Conservation (phyloP, 2,329 filamentous ascomycete genomes). For the Diaporthe sp. region DNA sequence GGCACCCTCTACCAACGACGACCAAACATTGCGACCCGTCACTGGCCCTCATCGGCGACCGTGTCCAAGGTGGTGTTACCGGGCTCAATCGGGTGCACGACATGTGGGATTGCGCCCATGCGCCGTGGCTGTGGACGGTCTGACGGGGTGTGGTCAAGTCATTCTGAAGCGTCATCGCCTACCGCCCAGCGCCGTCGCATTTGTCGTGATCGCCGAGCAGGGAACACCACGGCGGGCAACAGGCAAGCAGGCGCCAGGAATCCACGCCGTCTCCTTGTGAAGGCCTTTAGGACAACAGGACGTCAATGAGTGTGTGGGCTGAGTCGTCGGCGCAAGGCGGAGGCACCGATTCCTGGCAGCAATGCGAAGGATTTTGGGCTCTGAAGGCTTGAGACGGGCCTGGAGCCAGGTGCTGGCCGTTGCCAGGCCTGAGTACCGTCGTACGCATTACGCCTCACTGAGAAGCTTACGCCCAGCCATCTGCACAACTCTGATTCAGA, state of each 20-base stretch:
- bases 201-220: not conserved
- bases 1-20: not conserved
- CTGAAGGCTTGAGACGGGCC: slow-evolving; percentile 27
- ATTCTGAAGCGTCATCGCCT: slow-evolving; percentile 10
- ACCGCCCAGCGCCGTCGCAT: not conserved
- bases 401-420: not conserved
- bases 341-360: slow-evolving; percentile 2
- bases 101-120: not conserved
- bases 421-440: slow-evolving; percentile 24
- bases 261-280: not conserved
- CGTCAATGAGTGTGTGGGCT: not conserved
- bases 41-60: not conserved
- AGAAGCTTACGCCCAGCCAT: slow-evolving; percentile 2
- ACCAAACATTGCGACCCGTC: not conserved
- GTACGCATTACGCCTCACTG: slow-evolving; percentile 7
- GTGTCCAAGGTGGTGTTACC: slow-evolving; percentile 6
- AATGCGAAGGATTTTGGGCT: slow-evolving; percentile 24
- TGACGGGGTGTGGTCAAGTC: not conserved
- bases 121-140: slow-evolving; percentile 15
- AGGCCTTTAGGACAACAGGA: not conserved
- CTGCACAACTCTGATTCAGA: slow-evolving; percentile 19
- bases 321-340: not conserved
- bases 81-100: not conserved
- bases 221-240: slow-evolving; percentile 1
- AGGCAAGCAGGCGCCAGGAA: not conserved